phyloP scores from a whole-genome alignment of 495 filamentous ascomycete species.

The Penicillium coprophilum region DNA sequence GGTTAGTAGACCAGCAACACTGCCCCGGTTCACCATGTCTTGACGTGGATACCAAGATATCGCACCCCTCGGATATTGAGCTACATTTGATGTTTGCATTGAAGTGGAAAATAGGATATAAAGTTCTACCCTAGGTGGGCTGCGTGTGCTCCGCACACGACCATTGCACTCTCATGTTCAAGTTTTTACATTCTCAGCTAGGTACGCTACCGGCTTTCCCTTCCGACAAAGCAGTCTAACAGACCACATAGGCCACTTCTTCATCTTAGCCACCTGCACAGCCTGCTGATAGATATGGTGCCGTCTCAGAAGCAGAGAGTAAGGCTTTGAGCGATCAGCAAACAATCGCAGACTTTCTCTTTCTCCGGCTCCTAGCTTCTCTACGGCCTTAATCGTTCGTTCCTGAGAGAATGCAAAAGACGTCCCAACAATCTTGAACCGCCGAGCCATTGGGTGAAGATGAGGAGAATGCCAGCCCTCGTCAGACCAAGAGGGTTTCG shows the following conservation, averaged over 20 bases:
- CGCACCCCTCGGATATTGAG: no score
- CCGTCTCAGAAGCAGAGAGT: conserved; percentile 21
- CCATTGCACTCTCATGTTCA: neutral
- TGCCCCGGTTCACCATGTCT: no score
- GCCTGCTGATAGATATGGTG: conserved; percentile 28
- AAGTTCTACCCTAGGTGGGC: no score
- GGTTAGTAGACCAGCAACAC: no score
- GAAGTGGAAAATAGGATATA: no score
- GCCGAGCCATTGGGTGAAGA: conserved; percentile 25
- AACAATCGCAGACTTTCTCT: conserved; percentile 21
- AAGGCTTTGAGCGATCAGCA: conserved; percentile 28
- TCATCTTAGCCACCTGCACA: conserved; percentile 22
- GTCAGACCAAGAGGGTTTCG: conserved; percentile 23
- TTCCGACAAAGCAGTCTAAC: conserved; percentile 22
- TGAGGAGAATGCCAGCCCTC: conserved; percentile 29
- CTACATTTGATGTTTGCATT: no score
- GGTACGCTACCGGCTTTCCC: conserved; percentile 13
- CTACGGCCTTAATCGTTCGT: conserved; percentile 17
- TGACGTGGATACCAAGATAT: no score
- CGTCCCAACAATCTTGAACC: conserved; percentile 32
- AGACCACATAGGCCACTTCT: conserved; percentile 17
- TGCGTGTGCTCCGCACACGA: no score
- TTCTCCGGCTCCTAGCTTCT: conserved; percentile 12
- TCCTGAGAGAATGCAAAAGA: conserved; percentile 31
- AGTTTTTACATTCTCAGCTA: conserved; percentile 2